Conservation (phyloP, 306 rosid species). For the Myrica gale region DNA sequence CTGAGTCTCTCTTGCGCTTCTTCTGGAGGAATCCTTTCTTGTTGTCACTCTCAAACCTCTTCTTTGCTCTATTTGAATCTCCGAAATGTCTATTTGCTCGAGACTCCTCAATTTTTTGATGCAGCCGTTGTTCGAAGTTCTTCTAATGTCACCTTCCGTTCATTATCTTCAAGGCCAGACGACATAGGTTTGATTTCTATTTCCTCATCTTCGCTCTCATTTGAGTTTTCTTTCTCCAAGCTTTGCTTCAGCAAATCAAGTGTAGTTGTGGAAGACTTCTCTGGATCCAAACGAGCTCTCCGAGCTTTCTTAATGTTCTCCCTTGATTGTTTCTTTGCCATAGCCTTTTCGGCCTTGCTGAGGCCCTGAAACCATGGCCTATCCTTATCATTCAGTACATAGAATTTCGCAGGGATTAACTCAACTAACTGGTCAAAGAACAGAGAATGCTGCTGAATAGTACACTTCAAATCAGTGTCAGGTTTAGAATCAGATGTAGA, state of each 20-base stretch:
- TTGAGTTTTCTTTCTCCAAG: constrained; percentile 35
- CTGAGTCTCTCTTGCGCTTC: constrained; percentile 54
- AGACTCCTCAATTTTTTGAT: constrained; percentile 36
- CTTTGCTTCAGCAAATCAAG: constrained; percentile 50
- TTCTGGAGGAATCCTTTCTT: constrained; percentile 24
- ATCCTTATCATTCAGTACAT: constrained; percentile 51
- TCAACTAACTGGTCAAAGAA: constrained; percentile 80
- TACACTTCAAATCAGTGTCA: constrained; percentile 41
- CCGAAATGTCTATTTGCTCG: constrained; percentile 32
- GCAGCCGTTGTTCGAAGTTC: constrained; percentile 49
- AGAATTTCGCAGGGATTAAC: constrained; percentile 81
- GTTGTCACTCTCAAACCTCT: constrained; percentile 35
- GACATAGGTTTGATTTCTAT: constrained; percentile 31
- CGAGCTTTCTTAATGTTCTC: constrained; percentile 72
- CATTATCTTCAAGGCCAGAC: constrained; percentile 36
- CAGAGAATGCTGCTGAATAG: constrained; percentile 51
- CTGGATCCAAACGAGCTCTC: constrained; percentile 67
- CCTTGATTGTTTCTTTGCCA: constrained; percentile 67
- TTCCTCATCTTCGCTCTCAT: constrained; percentile 32
- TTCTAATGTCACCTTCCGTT: constrained; percentile 42
- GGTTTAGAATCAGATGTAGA: constrained; percentile 8
- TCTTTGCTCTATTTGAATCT: constrained; percentile 39
- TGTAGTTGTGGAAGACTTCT: constrained; percentile 60
- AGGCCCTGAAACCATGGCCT: constrained; percentile 91
- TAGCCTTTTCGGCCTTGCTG: constrained; percentile 53